Conservation (phyloP, 2,329 filamentous ascomycete genomes). For the Fusarium floridanum region DNA sequence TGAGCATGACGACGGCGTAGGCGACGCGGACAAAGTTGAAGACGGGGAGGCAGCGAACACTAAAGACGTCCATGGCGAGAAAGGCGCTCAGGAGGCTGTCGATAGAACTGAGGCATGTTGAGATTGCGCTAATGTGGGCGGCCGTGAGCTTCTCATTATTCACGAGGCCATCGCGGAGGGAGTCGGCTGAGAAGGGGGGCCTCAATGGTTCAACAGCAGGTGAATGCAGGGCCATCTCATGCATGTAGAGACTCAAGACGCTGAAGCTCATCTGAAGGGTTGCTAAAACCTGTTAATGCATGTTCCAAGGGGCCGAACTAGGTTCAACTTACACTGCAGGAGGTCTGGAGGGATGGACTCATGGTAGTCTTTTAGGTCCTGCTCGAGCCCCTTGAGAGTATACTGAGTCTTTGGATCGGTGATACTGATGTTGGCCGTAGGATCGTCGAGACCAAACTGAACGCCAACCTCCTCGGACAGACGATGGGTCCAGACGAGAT, state of each 20-base stretch:
- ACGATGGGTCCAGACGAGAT: constrained; percentile 70
- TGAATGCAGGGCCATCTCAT: constrained; percentile 79
- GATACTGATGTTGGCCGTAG: constrained; percentile 65
- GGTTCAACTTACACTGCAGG: constrained; percentile 65
- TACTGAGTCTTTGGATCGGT: constrained; percentile 74
- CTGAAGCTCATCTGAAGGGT: constrained; percentile 73
- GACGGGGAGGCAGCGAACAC: constrained; percentile 75
- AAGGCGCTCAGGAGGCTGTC: constrained; percentile 77
- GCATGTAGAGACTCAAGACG: constrained; percentile 78
- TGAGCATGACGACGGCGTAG: constrained; percentile 78
- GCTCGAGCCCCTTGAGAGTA: constrained; percentile 73
- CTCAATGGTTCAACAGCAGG: constrained; percentile 70
- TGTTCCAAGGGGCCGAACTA: background rate
- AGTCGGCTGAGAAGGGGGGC: constrained; percentile 60
- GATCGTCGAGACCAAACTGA: constrained; percentile 77
- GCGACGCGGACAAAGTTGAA: constrained; percentile 79
- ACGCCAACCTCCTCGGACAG: constrained; percentile 77
- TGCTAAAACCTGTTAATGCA: constrained; percentile 56
- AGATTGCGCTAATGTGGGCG: constrained; percentile 75
- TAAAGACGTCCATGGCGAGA: constrained; percentile 68
- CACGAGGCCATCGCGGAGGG: constrained; percentile 58
- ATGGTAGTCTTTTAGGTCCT: constrained; percentile 72
- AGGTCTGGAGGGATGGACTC: constrained; percentile 65
- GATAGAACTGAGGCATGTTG: constrained; percentile 74
- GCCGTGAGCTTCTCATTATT: constrained; percentile 55